Percentiles rank a stretch among this genome's conserved stretches.
Evolutionary conservation across 768 basidiomycete genomes (phyloP).

Genomic region (Pleurotus cornucopiae): DNA sequence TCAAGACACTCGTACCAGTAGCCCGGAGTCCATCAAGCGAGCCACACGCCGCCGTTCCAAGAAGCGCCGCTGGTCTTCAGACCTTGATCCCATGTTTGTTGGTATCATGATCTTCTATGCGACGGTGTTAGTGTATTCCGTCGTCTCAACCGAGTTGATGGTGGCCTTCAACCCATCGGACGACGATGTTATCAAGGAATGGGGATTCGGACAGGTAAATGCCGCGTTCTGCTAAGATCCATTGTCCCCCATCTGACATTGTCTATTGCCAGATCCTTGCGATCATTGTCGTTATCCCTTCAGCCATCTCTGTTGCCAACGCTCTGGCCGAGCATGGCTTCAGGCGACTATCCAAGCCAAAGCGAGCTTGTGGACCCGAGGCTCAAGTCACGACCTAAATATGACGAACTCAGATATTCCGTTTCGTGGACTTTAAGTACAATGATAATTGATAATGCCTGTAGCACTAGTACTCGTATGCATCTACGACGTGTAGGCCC

Average conservation of each 20-base stretch:
- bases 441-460: no score
- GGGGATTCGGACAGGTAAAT: constrained; percentile 35
- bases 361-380: constrained; percentile 6
- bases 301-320: constrained; percentile 26
- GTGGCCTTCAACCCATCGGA: constrained; percentile 23
- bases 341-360: constrained; percentile 22
- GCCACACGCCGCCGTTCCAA: constrained; percentile 18
- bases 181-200: constrained; percentile 18
- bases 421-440: no score
- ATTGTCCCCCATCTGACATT: neutral
- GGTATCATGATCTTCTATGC: constrained; percentile 32
- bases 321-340: constrained; percentile 29
- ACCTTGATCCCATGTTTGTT: constrained; percentile 36
- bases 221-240: neutral
- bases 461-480: no score
- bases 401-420: neutral
- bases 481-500: neutral
- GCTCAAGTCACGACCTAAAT: neutral
- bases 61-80: constrained; percentile 27
- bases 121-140: constrained; percentile 34
- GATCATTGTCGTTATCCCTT: constrained; percentile 35
- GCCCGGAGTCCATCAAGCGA: neutral
- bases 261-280: constrained; percentile 28
- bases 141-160: constrained; percentile 34
- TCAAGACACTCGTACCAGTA: neutral